Conservation (phyloP, 164 flowering plant genomes). For the Akebia trifoliata region DNA sequence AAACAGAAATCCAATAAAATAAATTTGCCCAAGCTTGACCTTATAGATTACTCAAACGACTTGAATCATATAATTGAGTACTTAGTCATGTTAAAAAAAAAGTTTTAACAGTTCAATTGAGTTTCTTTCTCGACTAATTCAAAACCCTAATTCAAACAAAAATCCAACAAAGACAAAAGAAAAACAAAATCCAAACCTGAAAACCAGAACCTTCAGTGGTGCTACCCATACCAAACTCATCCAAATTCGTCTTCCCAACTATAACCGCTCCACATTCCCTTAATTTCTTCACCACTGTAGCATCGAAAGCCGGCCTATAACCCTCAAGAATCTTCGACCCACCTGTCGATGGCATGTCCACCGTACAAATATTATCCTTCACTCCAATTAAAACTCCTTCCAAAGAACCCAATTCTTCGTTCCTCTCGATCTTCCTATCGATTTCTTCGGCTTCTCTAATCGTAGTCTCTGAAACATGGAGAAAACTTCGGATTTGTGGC, state of each 20-base stretch:
- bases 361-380: constrained; percentile 85
- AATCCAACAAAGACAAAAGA: constrained; percentile 11
- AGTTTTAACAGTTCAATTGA: not conserved
- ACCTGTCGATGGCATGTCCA: constrained; percentile 77
- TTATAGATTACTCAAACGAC: not conserved
- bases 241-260: constrained; percentile 94
- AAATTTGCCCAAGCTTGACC: no score
- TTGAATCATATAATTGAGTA: not conserved
- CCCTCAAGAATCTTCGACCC: constrained; percentile 68
- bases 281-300: constrained; percentile 73
- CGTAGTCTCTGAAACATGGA: constrained; percentile 50
- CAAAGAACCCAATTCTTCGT: constrained; percentile 56
- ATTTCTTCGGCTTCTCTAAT: constrained; percentile 47
- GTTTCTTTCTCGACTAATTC: not conserved
- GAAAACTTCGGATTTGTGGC: constrained; percentile 64
- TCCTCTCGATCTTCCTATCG: constrained; percentile 46
- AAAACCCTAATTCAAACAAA: constrained; percentile 6
- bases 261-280: constrained; percentile 68
- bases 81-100: not conserved
- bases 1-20: no score
- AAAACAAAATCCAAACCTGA: constrained; percentile 44
- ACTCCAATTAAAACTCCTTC: constrained; percentile 80
- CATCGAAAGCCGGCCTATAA: constrained; percentile 76
- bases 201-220: constrained; percentile 82
- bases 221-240: constrained; percentile 98